Evolutionary conservation across 768 basidiomycete genomes (phyloP).

Genomic region (Mycena alexandri): DNA sequence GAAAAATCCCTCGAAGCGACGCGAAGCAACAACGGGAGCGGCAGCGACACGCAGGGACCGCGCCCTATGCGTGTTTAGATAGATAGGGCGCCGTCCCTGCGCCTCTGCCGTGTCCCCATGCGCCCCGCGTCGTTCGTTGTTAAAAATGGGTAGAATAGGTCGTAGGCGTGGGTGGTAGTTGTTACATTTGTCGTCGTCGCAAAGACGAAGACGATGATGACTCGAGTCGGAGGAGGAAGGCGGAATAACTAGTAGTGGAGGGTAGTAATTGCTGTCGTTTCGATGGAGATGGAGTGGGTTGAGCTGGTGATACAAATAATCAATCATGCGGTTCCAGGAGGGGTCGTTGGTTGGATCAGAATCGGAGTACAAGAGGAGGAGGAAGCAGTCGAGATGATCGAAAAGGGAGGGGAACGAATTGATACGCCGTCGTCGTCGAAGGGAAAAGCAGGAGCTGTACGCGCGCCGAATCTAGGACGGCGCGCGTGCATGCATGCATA

Average conservation of each 20-base stretch:
- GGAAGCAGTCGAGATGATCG: conserved; percentile 19
- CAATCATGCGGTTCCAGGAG: conserved; percentile 48
- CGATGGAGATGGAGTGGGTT: too few species aligned
- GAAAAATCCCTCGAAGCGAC: neutral
- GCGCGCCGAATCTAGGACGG: too few species aligned
- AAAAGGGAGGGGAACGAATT: neutral
- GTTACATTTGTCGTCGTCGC: neutral
- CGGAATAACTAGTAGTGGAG: neutral
- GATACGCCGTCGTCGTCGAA: too few species aligned
- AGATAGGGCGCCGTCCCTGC: neutral
- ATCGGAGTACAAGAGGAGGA: conserved; percentile 51
- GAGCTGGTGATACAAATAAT: conserved; percentile 53
- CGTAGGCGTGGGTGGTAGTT: too few species aligned
- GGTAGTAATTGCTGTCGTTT: neutral
- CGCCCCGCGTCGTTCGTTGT: too few species aligned
- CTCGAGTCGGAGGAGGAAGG: too few species aligned
- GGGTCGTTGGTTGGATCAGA: too few species aligned
- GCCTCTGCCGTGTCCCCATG: neutral
- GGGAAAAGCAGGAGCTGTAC: too few species aligned
- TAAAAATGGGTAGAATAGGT: too few species aligned
- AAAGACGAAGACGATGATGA: too few species aligned
- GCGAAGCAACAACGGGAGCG: too few species aligned
- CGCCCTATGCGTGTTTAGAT: neutral
- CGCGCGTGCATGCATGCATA: too few species aligned
- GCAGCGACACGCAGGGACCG: conserved; percentile 5